Evolutionary conservation across 2,329 filamentous ascomycete genomes (phyloP).

Genomic region (Fusarium buxicola): DNA sequence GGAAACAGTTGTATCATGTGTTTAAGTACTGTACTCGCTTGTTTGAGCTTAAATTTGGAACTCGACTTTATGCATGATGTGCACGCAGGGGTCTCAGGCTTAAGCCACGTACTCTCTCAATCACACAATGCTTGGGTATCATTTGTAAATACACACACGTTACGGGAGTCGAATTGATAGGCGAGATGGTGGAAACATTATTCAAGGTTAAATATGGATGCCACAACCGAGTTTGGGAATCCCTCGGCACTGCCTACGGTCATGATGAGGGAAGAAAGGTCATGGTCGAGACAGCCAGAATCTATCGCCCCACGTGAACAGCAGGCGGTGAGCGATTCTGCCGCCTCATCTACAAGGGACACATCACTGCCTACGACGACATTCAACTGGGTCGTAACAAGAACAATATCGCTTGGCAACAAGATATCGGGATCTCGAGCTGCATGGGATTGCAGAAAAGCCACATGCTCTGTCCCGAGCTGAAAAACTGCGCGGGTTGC

Average conservation of each 20-base stretch:
- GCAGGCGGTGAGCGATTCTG: constrained; percentile 47
- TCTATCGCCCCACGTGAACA: constrained; percentile 41
- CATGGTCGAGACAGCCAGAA: constrained; percentile 15
- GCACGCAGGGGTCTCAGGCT: no score
- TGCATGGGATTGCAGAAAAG: constrained; percentile 45
- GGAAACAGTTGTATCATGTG: no score
- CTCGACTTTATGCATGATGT: no score
- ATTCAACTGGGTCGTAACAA: constrained; percentile 26
- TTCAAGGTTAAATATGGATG: no score
- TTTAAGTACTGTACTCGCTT: no score
- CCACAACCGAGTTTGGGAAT: not conserved
- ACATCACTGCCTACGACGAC: constrained; percentile 44
- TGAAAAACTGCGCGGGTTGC: constrained; percentile 33
- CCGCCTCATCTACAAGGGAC: constrained; percentile 47
- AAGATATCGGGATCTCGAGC: constrained; percentile 23
- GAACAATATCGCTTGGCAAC: constrained; percentile 33
- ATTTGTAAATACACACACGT: no score
- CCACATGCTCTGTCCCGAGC: constrained; percentile 43
- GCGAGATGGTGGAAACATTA: no score
- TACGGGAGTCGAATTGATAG: no score
- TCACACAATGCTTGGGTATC: no score
- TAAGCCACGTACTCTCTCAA: no score
- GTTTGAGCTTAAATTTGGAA: no score
- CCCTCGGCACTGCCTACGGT: not conserved
- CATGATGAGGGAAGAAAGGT: constrained; percentile 11